Percentiles rank a stretch among this genome's conserved stretches.
Evolutionary conservation across 192 early-diverging fungal genomes (phyloP).

Genomic region (Entomortierella lignicola): DNA sequence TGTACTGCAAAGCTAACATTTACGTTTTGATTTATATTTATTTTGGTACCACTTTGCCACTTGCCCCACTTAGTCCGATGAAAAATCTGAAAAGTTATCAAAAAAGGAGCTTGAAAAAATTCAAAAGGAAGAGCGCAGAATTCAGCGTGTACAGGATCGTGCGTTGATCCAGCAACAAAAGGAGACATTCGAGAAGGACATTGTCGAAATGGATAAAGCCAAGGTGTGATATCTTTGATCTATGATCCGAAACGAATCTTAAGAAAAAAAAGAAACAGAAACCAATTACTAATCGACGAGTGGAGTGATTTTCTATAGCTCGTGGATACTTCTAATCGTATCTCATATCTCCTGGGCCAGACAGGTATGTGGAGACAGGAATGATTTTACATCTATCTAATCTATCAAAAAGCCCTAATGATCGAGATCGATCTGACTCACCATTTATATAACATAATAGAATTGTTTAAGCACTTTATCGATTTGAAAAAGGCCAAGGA

Average conservation of each 20-base stretch:
- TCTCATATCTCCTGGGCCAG: conserved; percentile 50
- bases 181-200: conserved; percentile 39
- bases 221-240: conserved; percentile 18
- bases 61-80: conserved; percentile 12
- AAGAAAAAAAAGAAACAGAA: too few relatives aligned
- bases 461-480: conserved; percentile 74
- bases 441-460: conserved; percentile 13
- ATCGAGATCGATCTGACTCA: background rate
- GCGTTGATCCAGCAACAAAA: conserved; percentile 49
- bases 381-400: background rate
- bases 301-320: conserved; percentile 8
- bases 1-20: background rate
- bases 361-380: conserved; percentile 20
- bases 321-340: conserved; percentile 47
- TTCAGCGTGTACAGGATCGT: conserved; percentile 45
- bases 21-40: background rate
- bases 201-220: conserved; percentile 48
- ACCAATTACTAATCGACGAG: background rate
- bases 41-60: background rate
- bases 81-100: conserved; percentile 20
- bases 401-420: background rate
- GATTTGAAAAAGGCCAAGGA: conserved; percentile 68
- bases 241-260: too few relatives aligned
- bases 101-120: conserved; percentile 39
- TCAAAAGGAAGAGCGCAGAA: conserved; percentile 45